Conservation (phyloP, 1,139 yeast genomes). For the Zygosaccharomyces sapae region DNA sequence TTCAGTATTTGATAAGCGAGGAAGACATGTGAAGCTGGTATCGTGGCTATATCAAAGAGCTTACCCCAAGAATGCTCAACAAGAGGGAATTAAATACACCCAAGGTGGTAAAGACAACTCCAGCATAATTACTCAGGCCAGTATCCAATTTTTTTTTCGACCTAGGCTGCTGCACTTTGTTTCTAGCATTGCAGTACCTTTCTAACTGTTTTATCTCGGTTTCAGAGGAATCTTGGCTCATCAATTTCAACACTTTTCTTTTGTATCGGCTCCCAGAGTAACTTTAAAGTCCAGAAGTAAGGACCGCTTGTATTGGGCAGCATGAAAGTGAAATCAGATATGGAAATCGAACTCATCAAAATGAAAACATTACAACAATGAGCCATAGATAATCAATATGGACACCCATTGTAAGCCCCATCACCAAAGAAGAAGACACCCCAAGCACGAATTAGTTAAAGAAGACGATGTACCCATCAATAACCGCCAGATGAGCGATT, state of each 20-base stretch:
- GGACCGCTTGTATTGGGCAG: constrained; percentile 60
- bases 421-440: no score
- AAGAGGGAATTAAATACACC: constrained; percentile 52
- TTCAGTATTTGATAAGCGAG: constrained; percentile 41
- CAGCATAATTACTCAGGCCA: constrained; percentile 38
- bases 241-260: constrained; percentile 3
- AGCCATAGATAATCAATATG: no score
- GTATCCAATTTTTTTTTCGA: constrained; percentile 23
- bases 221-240: not conserved
- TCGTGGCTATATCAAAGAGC: constrained; percentile 44
- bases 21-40: constrained; percentile 44
- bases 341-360: constrained; percentile 42
- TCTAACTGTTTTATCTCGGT: constrained; percentile 6
- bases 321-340: constrained; percentile 52
- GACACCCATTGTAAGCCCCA: no score
- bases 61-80: constrained; percentile 47
- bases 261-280: constrained; percentile 42
- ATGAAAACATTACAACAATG: constrained; percentile 49
- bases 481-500: no score
- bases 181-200: constrained; percentile 6
- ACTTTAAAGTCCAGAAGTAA: constrained; percentile 55
- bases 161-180: constrained; percentile 41
- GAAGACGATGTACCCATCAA: no score
- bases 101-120: constrained; percentile 55
- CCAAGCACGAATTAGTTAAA: no score